These are phyloP conservation scores for Rhizopogon rudus DNA, from an alignment of 768 basidiomycete species.

Conservation along the genomic window DNA sequence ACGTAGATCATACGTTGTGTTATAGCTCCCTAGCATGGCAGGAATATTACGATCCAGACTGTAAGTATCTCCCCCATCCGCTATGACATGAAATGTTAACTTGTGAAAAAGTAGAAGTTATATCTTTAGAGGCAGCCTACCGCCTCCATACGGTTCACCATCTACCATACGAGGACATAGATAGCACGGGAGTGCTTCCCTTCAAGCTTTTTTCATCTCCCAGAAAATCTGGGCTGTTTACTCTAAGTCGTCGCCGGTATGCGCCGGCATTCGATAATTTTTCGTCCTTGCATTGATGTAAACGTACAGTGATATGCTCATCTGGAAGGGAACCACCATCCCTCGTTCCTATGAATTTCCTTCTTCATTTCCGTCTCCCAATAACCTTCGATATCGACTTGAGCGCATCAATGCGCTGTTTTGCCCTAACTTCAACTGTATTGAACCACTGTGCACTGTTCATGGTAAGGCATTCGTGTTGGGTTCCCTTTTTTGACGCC, in stretches of 20 bases:
- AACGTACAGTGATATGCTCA: conserved; percentile 26
- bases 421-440: conserved; percentile 49
- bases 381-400: conserved; percentile 24
- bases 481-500: conserved; percentile 8
- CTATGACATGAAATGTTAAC: background rate
- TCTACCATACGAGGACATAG: conserved; percentile 41
- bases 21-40: conserved; percentile 53
- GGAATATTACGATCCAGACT: conserved; percentile 31
- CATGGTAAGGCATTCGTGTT: conserved; percentile 35
- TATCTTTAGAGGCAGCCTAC: conserved; percentile 44
- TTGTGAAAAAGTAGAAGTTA: conserved; percentile 37
- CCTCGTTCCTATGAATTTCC: conserved; percentile 15
- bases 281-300: conserved; percentile 1
- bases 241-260: conserved; percentile 17
- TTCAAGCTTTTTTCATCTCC: conserved; percentile 25
- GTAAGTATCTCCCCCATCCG: conserved; percentile 23
- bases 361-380: conserved; percentile 1
- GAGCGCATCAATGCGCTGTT: conserved; percentile 36
- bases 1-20: conserved; percentile 30
- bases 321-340: conserved; percentile 21
- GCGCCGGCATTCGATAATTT: conserved; percentile 26
- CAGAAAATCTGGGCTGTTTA: conserved; percentile 23
- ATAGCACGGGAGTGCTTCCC: conserved; percentile 44
- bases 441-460: conserved; percentile 42
- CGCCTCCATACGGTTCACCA: conserved; percentile 34